These are phyloP conservation scores for Mucor racemosus DNA, from an alignment of 371 early-diverging fungal genomes.

Conservation along the genomic window DNA sequence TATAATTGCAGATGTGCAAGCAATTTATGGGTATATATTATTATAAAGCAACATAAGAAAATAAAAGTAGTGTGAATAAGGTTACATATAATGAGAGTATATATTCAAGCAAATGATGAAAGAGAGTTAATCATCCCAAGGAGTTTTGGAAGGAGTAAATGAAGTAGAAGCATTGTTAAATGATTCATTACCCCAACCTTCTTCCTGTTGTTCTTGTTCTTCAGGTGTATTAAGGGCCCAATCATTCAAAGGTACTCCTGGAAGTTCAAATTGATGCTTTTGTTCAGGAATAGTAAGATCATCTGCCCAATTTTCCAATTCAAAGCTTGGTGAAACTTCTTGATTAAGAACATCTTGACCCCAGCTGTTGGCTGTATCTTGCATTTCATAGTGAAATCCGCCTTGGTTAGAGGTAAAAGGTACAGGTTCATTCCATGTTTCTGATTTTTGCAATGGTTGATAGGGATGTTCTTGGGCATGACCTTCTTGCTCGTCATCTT, in stretches of 20 bases:
- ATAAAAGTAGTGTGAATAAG: too few species aligned
- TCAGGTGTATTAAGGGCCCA: background rate
- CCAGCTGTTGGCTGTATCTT: background rate
- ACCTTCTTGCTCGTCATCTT: conserved; percentile 67
- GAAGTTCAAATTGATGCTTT: background rate
- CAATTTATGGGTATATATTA: background rate
- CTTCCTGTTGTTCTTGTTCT: background rate
- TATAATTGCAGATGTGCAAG: background rate
- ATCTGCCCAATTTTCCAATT: background rate
- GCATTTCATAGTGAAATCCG: background rate
- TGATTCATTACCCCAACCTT: background rate
- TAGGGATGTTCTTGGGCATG: background rate
- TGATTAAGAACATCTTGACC: background rate
- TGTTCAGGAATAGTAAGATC: background rate
- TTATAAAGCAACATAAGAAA: too few species aligned
- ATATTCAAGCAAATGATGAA: background rate
- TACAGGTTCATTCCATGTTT: background rate
- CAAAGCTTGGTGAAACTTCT: background rate
- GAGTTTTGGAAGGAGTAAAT: background rate
- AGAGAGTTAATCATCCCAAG: background rate
- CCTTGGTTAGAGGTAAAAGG: background rate
- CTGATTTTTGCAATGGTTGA: background rate
- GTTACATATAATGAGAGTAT: background rate
- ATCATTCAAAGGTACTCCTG: background rate
- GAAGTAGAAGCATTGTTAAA: too few species aligned